Evolutionary conservation across 2,329 filamentous ascomycete genomes (phyloP).

Genomic region (Xylariomycetidae sp.): DNA sequence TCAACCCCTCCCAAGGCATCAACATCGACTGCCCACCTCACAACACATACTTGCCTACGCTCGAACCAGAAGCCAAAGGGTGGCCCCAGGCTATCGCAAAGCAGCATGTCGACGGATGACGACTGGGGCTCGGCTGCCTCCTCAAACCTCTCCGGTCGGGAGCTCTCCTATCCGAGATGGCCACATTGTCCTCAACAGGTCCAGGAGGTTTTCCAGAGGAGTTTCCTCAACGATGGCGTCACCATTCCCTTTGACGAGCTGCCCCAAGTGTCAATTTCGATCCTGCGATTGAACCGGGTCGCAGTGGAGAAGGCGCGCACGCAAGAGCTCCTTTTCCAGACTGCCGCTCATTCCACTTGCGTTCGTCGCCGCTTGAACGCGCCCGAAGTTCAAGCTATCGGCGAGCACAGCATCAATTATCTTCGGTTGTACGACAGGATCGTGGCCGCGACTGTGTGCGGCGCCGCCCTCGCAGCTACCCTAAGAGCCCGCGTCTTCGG

Average conservation of each 20-base stretch:
- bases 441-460: too few species aligned
- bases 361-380: constrained; percentile 19
- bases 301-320: constrained; percentile 1
- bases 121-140: too few species aligned
- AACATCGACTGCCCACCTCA: too few species aligned
- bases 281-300: neutral
- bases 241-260: constrained; percentile 24
- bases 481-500: constrained; percentile 28
- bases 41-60: too few species aligned
- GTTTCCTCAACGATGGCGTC: constrained; percentile 18
- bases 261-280: constrained; percentile 11
- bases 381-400: constrained; percentile 21
- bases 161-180: too few species aligned
- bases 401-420: constrained; percentile 16
- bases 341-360: constrained; percentile 3
- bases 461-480: constrained; percentile 15
- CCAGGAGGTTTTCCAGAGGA: constrained; percentile 15
- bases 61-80: too few species aligned
- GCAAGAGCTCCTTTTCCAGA: constrained; percentile 7
- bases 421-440: constrained; percentile 26
- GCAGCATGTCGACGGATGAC: too few species aligned
- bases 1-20: too few species aligned
- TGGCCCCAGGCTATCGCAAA: too few species aligned
- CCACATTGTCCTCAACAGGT: constrained; percentile 8
- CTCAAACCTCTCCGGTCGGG: too few species aligned